These are phyloP conservation scores for Claviceps africana DNA, from an alignment of 2,329 filamentous ascomycete genomes.

Conservation along the genomic window DNA sequence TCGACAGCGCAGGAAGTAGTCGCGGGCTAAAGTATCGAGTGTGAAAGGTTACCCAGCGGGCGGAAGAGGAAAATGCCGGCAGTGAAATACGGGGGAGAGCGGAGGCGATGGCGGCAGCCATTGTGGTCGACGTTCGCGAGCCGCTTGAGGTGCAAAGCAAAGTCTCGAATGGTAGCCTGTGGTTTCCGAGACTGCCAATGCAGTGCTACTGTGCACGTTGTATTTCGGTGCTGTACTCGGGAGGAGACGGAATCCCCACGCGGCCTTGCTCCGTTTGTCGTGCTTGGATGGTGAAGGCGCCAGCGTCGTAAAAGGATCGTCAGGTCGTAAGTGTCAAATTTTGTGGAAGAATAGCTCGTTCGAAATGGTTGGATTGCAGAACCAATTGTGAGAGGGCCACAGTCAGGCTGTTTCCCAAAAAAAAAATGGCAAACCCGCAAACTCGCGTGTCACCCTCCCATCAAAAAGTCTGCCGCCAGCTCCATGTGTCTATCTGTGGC, in stretches of 20 bases:
- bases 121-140: background rate
- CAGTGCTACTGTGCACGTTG: background rate
- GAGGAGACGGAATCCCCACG: background rate
- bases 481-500: constrained; percentile 7
- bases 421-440: constrained; percentile 4
- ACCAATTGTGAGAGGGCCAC: background rate
- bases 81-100: constrained; percentile 43
- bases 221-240: background rate
- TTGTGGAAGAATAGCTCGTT: background rate
- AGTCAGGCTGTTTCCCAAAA: constrained; percentile 5
- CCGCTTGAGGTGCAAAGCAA: background rate
- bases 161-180: background rate
- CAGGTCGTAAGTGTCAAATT: background rate
- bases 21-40: constrained; percentile 31
- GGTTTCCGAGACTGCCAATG: no score
- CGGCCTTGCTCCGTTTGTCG: background rate
- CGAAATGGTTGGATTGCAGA: background rate
- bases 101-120: constrained; percentile 19
- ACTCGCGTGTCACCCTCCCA: constrained; percentile 3
- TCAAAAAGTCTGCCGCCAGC: constrained; percentile 19
- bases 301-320: background rate
- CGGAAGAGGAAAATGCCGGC: constrained; percentile 25
- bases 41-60: constrained; percentile 29
- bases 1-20: constrained; percentile 38
- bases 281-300: background rate